A percentile compares a stretch with the other conserved stretches of the same genome.
These are phyloP conservation scores for Colletotrichum incanum DNA, from an alignment of 2,329 filamentous ascomycete species.

Conservation along the genomic window DNA sequence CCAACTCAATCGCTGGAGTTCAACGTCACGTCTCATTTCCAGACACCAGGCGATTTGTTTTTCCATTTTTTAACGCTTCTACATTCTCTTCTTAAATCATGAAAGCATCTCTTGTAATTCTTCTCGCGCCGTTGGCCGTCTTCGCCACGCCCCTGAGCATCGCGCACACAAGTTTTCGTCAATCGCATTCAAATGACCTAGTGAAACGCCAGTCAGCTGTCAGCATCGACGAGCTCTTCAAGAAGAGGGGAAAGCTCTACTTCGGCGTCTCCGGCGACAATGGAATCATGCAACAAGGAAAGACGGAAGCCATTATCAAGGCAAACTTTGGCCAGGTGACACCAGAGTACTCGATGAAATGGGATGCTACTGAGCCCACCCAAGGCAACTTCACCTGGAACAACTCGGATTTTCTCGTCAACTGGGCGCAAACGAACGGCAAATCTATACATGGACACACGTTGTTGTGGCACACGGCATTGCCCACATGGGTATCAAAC, in stretches of 20 bases:
- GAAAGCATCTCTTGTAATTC: slow-evolving; percentile 50
- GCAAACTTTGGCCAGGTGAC: slow-evolving; percentile 77
- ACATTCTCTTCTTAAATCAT: slow-evolving; percentile 19
- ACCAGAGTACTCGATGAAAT: slow-evolving; percentile 80
- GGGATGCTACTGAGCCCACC: slow-evolving; percentile 69
- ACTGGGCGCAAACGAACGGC: slow-evolving; percentile 70
- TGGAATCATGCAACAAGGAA: slow-evolving; percentile 63
- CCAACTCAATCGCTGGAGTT: no score
- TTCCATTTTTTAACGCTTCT: no score
- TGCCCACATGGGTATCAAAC: slow-evolving; percentile 71
- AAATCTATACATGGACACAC: slow-evolving; percentile 77
- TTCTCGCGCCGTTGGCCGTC: slow-evolving; percentile 57
- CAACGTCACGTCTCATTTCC: no score
- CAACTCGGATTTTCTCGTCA: slow-evolving; percentile 70
- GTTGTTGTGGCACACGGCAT: slow-evolving; percentile 75
- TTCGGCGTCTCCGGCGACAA: slow-evolving; percentile 73
- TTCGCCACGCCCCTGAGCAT: slow-evolving; percentile 42
- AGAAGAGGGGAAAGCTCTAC: slow-evolving; percentile 76
- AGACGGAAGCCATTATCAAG: slow-evolving; percentile 69
- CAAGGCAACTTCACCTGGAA: slow-evolving; percentile 69
- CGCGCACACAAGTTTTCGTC: slow-evolving; percentile 51
- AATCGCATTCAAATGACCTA: slow-evolving; percentile 33
- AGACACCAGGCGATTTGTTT: no score
- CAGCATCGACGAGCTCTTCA: slow-evolving; percentile 70
- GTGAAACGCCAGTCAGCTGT: slow-evolving; percentile 60